phyloP scores from a whole-genome alignment of 2,329 filamentous ascomycete species.

The Juglanconis oblonga region DNA sequence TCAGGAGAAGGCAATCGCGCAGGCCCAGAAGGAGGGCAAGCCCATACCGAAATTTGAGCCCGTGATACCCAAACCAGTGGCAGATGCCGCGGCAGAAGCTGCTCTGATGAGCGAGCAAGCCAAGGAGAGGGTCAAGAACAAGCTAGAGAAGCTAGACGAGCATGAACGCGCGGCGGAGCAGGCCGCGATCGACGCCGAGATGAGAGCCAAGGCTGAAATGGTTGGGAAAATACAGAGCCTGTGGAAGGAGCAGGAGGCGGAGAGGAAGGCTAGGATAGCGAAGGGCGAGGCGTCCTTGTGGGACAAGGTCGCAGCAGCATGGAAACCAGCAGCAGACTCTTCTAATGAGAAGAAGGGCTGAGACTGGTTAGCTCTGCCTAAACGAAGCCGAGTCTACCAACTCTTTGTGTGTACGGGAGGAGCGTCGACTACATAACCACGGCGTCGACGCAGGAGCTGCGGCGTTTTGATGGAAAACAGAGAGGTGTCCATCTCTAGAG shows the following conservation, averaged over 20 bases:
- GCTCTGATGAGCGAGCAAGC: constrained; percentile 43
- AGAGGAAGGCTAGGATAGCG: constrained; percentile 53
- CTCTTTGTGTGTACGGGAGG: not conserved
- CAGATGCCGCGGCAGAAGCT: constrained; percentile 14
- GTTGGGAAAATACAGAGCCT: constrained; percentile 53
- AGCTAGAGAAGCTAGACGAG: constrained; percentile 55
- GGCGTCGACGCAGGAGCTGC: not conserved
- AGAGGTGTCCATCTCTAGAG: not conserved
- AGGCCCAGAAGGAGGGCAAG: constrained; percentile 61
- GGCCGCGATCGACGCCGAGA: constrained; percentile 61
- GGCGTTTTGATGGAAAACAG: not conserved
- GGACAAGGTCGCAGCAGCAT: constrained; percentile 36
- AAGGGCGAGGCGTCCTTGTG: constrained; percentile 47
- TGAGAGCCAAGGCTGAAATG: constrained; percentile 58
- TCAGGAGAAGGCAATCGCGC: constrained; percentile 73
- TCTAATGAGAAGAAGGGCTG: constrained; percentile 8
- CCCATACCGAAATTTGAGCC: constrained; percentile 59
- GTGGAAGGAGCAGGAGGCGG: constrained; percentile 53
- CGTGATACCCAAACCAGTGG: constrained; percentile 40
- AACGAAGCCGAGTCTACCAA: not conserved
- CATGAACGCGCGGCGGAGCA: constrained; percentile 61
- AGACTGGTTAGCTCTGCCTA: not conserved
- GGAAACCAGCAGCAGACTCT: constrained; percentile 19
- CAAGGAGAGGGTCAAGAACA: constrained; percentile 49
- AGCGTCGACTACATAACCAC: not conserved